Conservation (phyloP, 2,329 filamentous ascomycete genomes). For the Paracorniculantispora psalliotae region DNA sequence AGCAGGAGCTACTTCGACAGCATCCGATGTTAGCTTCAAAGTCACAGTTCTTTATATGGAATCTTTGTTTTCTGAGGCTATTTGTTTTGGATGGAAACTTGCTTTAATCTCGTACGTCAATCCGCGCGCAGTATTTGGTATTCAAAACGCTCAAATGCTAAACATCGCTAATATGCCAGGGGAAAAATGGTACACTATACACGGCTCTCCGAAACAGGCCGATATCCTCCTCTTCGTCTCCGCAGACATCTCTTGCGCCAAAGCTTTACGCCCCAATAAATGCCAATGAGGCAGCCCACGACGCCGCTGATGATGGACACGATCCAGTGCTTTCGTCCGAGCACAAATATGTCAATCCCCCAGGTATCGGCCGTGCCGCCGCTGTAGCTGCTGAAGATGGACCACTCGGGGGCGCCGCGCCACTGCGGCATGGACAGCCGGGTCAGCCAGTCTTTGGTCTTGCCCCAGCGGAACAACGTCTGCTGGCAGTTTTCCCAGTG, state of each 20-base stretch:
- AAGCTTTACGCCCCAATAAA: slow-evolving; percentile 2
- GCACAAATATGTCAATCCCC: not conserved
- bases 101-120: too few relatives aligned
- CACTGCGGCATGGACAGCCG: slow-evolving; percentile 9
- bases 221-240: slow-evolving; percentile 1
- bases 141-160: not conserved
- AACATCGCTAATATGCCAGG: slow-evolving; percentile 9
- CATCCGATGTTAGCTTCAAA: too few relatives aligned
- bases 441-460: not conserved
- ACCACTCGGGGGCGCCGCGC: slow-evolving; percentile 11
- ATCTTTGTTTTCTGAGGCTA: too few relatives aligned
- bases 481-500: slow-evolving; percentile 6
- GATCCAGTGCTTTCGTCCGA: slow-evolving; percentile 1
- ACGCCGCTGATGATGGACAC: slow-evolving; percentile 1
- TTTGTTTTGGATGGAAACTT: too few relatives aligned
- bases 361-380: not conserved
- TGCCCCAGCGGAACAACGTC: not conserved
- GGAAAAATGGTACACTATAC: not conserved
- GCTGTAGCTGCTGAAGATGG: slow-evolving; percentile 6
- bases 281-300: not conserved
- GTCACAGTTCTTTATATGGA: too few relatives aligned
- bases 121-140: not conserved
- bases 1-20: too few relatives aligned
- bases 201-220: not conserved
- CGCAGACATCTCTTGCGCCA: not conserved